Conservation (phyloP, 129 eudicot species). For the Oenanthe sinensis region DNA sequence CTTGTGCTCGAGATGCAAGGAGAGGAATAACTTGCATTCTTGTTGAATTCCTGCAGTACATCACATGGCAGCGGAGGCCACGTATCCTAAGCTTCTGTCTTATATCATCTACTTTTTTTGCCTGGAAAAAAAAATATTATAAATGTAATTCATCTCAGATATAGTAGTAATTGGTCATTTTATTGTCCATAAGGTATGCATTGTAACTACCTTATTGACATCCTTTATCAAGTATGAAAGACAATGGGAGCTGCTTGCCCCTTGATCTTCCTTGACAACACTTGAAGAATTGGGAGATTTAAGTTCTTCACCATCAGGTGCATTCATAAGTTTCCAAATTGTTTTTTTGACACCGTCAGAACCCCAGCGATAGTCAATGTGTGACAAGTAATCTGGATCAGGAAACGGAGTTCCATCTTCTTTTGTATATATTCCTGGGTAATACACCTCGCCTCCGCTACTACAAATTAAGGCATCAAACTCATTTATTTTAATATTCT, state of each 20-base stretch:
- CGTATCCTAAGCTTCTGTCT: conserved; percentile 91
- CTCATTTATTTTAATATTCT: conserved; percentile 53
- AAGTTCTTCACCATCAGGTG: conserved; percentile 32
- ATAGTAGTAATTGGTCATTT: neutral
- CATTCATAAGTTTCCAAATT: conserved; percentile 58
- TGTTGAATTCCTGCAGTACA: conserved; percentile 87
- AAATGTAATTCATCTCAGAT: neutral
- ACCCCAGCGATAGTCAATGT: conserved; percentile 93
- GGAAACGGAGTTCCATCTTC: conserved; percentile 52
- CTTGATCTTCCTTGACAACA: conserved; percentile 53
- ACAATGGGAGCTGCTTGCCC: conserved; percentile 77
- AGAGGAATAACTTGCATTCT: conserved; percentile 87
- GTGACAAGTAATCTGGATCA: conserved; percentile 69
- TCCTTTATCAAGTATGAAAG: conserved; percentile 66
- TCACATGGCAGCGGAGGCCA: conserved; percentile 81
- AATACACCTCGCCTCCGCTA: conserved; percentile 83
- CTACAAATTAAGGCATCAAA: conserved; percentile 83
- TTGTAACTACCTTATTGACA: conserved; percentile 38
- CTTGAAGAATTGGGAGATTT: conserved; percentile 19
- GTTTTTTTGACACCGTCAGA: conserved; percentile 72
- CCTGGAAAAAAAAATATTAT: conserved; percentile 33
- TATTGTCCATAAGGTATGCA: neutral
- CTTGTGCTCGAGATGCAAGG: conserved; percentile 92
- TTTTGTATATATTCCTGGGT: conserved; percentile 51
- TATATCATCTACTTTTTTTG: conserved; percentile 75